A percentile compares a stretch with the other conserved stretches of the same genome.
These are phyloP conservation scores for Hyaloscypha finlandica DNA, from an alignment of 495 filamentous ascomycete genomes.

Conservation along the genomic window DNA sequence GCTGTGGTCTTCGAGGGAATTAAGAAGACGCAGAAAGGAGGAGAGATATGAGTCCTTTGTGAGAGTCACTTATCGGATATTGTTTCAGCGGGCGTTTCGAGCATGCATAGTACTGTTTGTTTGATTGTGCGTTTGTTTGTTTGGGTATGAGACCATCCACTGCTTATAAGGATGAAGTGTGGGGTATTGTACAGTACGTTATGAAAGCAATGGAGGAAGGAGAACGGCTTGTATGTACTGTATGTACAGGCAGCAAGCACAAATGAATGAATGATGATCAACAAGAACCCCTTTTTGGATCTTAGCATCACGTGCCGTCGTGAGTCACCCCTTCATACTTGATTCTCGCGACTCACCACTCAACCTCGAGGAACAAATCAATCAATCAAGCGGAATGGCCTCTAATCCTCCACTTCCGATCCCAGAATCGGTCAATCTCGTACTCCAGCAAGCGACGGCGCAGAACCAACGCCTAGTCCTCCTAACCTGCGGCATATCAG, in stretches of 20 bases:
- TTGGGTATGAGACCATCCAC: not conserved
- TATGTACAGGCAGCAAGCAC: not conserved
- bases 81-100: not conserved
- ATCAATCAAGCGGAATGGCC: too few relatives aligned
- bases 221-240: not conserved
- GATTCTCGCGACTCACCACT: too few relatives aligned
- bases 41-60: not conserved
- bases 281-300: not conserved
- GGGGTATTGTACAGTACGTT: not conserved
- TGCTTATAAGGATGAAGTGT: not conserved
- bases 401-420: too few relatives aligned
- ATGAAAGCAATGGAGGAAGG: not conserved
- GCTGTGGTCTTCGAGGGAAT: not conserved
- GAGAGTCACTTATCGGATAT: not conserved
- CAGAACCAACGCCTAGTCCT: too few relatives aligned
- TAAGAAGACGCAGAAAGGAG: not conserved
- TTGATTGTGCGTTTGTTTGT: not conserved
- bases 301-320: not conserved
- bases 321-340: too few relatives aligned
- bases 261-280: not conserved
- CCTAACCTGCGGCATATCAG: too few relatives aligned
- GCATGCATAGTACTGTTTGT: not conserved
- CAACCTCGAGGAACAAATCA: too few relatives aligned
- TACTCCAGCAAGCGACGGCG: too few relatives aligned
- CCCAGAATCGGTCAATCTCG: too few relatives aligned